A percentile compares a stretch with the other conserved stretches of the same genome.
phyloP scores from a whole-genome alignment of 495 filamentous ascomycete genomes.

The Daldinia decipiens region DNA sequence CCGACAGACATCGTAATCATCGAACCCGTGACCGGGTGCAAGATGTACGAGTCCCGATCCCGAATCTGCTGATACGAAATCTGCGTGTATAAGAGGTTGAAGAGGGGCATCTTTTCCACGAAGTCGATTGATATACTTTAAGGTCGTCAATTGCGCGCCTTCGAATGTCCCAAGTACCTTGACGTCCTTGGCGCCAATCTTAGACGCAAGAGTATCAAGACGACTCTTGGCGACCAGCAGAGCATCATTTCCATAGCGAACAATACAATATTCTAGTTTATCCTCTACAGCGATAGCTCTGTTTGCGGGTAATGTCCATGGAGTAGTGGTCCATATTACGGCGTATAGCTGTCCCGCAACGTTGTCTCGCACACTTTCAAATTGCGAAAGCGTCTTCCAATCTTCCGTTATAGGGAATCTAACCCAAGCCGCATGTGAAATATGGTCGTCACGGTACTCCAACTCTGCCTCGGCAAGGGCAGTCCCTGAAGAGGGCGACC shows the following conservation, averaged over 20 bases:
- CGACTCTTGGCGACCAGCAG: constrained; percentile 70
- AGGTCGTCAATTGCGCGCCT: constrained; percentile 71
- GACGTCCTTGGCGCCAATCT: constrained; percentile 47
- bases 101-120: constrained; percentile 61
- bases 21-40: constrained; percentile 94
- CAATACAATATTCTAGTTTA: constrained; percentile 76
- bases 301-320: constrained; percentile 97
- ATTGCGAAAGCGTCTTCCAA: constrained; percentile 52
- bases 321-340: constrained; percentile 96
- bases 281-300: constrained; percentile 82
- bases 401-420: constrained; percentile 74
- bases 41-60: constrained; percentile 94
- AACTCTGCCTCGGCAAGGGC: constrained; percentile 96
- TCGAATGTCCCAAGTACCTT: constrained; percentile 66
- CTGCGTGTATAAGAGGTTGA: constrained; percentile 79
- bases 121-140: constrained; percentile 73
- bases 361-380: constrained; percentile 47
- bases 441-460: constrained; percentile 89
- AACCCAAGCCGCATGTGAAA: constrained; percentile 82
- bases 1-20: constrained; percentile 89
- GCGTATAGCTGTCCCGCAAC: constrained; percentile 65
- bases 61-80: constrained; percentile 86
- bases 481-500: constrained; percentile 90
- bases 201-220: constrained; percentile 57
- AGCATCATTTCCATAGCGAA: constrained; percentile 65